Conservation (phyloP, 345 rosid species). For the Sonneratia alba region DNA sequence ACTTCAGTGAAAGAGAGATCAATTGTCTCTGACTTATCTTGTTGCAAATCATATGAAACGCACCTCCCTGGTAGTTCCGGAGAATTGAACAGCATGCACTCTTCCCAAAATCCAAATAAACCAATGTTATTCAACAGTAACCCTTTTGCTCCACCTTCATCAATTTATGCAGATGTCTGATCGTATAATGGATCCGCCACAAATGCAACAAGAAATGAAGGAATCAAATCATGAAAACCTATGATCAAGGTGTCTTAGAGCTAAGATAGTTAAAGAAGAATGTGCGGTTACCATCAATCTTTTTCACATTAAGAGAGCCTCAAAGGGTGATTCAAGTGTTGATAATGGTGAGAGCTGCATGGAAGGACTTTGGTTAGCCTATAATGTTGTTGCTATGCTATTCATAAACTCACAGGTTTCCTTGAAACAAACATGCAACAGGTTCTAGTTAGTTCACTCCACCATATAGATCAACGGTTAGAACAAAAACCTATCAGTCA, state of each 20-base stretch:
- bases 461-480: background rate
- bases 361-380: constrained; percentile 17
- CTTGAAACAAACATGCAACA: background rate
- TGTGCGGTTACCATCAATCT: constrained; percentile 60
- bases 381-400: background rate
- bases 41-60: constrained; percentile 32
- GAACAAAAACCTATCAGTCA: constrained; percentile 54
- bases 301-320: constrained; percentile 69
- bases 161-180: constrained; percentile 96
- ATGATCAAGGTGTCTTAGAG: constrained; percentile 11
- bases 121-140: constrained; percentile 54
- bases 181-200: constrained; percentile 94
- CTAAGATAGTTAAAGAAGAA: constrained; percentile 11
- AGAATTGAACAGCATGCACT: constrained; percentile 87
- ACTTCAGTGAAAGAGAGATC: constrained; percentile 80
- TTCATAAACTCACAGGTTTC: background rate
- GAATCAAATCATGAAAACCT: constrained; percentile 6
- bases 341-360: constrained; percentile 84
- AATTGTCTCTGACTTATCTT: constrained; percentile 39
- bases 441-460: background rate
- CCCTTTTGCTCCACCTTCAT: constrained; percentile 96
- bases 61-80: constrained; percentile 77
- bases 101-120: constrained; percentile 61
- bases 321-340: constrained; percentile 78
- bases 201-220: constrained; percentile 61